Evolutionary conservation across 345 rosid species (phyloP).

Genomic region (Eucalyptus sp.): DNA sequence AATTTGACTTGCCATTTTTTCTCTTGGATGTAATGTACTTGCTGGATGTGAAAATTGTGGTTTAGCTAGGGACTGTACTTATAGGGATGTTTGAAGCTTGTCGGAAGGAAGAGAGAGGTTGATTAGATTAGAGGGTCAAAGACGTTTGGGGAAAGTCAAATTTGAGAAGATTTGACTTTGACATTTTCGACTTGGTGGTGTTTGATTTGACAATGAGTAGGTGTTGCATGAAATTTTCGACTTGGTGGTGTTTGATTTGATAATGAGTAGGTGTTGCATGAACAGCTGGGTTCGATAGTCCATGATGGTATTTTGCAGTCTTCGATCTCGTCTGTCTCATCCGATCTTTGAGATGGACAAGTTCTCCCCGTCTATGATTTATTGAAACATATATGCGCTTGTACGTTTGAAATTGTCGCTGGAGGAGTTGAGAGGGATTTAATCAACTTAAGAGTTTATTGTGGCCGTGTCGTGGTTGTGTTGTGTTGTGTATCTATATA

Average conservation of each 20-base stretch:
- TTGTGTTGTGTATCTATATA: background rate
- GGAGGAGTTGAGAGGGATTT: background rate
- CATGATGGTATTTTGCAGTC: background rate
- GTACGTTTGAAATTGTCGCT: background rate
- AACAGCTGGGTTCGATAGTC: background rate
- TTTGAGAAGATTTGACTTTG: background rate
- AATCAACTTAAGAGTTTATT: background rate
- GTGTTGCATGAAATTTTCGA: background rate
- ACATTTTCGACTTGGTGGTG: background rate
- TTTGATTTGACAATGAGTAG: background rate
- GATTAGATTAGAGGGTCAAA: background rate
- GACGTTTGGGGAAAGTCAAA: background rate
- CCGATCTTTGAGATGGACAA: background rate
- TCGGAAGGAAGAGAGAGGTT: background rate
- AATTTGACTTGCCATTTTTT: background rate
- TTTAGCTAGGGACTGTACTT: background rate
- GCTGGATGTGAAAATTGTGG: background rate
- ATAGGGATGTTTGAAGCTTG: background rate
- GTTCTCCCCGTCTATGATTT: background rate
- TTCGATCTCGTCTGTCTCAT: background rate
- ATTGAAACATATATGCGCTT: background rate
- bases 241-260: background rate
- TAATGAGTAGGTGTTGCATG: background rate
- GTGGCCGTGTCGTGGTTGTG: background rate
- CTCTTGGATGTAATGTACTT: background rate